Evolutionary conservation across 2,329 filamentous ascomycete genomes (phyloP).

Genomic region (Pseudophaeomoniella oleicola): DNA sequence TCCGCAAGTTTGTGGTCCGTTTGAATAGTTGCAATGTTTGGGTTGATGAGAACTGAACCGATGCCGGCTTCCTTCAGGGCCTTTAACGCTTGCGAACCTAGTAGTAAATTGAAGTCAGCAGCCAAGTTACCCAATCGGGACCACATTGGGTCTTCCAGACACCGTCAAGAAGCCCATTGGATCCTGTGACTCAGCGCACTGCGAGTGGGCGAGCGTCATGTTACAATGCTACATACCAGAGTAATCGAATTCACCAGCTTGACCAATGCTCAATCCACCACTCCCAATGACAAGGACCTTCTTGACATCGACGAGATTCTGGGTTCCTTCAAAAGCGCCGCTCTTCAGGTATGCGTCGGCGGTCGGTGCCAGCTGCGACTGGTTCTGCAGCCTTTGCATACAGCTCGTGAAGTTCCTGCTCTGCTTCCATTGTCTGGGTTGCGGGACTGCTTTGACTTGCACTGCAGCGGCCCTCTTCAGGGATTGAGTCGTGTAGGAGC

Average conservation of each 20-base stretch:
- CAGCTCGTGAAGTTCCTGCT: conserved; percentile 27
- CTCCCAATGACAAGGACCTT: conserved; percentile 95
- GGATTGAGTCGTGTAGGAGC: conserved; percentile 22
- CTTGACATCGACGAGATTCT: conserved; percentile 74
- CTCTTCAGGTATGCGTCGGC: conserved; percentile 80
- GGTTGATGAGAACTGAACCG: conserved; percentile 84
- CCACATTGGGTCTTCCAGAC: too few species aligned
- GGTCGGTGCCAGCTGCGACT: conserved; percentile 56
- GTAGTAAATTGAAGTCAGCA: conserved; percentile 5
- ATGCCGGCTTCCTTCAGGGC: conserved; percentile 92
- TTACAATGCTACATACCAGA: conserved; percentile 54
- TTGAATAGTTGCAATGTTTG: conserved; percentile 96
- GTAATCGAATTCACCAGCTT: conserved; percentile 97
- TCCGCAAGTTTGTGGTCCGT: conserved; percentile 92
- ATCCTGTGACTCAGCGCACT: too few species aligned
- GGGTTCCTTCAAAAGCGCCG: conserved; percentile 64
- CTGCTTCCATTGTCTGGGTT: conserved; percentile 25
- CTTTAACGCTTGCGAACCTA: conserved; percentile 90
- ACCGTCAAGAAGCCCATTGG: too few species aligned
- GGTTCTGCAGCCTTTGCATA: conserved; percentile 19
- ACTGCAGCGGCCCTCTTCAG: conserved; percentile 18
- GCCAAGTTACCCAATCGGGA: too few species aligned
- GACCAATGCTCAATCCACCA: conserved; percentile 89
- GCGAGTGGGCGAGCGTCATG: conserved; percentile 5
- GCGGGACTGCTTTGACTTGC: conserved; percentile 20